Evolutionary conservation across 345 rosid genomes (phyloP).

Genomic region (Citrus maxima): DNA sequence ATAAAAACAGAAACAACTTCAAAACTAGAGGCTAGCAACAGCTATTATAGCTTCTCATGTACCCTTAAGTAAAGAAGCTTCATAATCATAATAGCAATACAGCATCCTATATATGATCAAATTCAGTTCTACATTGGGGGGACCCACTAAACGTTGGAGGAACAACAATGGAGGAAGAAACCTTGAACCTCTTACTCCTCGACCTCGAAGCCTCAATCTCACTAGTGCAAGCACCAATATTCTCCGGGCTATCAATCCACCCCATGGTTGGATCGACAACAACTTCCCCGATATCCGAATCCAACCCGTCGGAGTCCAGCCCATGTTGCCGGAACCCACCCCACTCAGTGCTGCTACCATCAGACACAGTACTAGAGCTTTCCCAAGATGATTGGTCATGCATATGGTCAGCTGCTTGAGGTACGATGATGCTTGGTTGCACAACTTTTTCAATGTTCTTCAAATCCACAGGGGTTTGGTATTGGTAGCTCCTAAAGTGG

Average conservation of each 20-base stretch:
- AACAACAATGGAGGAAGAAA: conserved; percentile 54
- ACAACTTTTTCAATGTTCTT: conserved; percentile 53
- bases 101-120: no score
- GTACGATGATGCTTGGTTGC: conserved; percentile 64
- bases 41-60: background rate
- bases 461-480: conserved; percentile 35
- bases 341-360: conserved; percentile 50
- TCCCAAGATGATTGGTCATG: conserved; percentile 41
- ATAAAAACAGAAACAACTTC: background rate
- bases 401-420: conserved; percentile 12
- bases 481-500: conserved; percentile 38
- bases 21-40: background rate
- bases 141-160: conserved; percentile 55
- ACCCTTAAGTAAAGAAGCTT: background rate
- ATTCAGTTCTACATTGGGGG: conserved; percentile 15
- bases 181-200: conserved; percentile 63
- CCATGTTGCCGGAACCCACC: conserved; percentile 44
- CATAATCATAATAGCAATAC: background rate
- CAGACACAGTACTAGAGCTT: conserved; percentile 45
- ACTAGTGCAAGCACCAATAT: conserved; percentile 2
- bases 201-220: conserved; percentile 42
- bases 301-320: conserved; percentile 55
- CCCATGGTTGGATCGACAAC: conserved; percentile 25
- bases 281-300: conserved; percentile 45
- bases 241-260: conserved; percentile 54